These are phyloP conservation scores for Vanrija pseudolonga DNA, from an alignment of 1,284 basidiomycete species.

Conservation along the genomic window DNA sequence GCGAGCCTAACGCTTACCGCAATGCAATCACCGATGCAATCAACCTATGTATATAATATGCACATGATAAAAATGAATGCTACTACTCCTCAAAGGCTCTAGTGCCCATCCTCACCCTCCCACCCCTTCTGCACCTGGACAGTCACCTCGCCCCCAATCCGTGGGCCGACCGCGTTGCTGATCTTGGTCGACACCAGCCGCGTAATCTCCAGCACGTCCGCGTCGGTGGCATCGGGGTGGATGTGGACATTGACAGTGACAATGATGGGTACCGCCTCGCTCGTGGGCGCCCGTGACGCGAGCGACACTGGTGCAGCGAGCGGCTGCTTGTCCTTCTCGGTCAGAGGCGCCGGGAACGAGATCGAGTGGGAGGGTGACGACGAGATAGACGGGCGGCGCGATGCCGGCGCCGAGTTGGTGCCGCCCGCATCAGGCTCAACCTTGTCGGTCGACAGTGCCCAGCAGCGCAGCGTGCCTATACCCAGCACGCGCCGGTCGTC, in stretches of 20 bases:
- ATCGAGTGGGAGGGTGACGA: conserved; percentile 59
- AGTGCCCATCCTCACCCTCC: conserved; percentile 18
- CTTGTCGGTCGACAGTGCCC: conserved; percentile 36
- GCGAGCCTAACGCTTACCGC: too few relatives aligned
- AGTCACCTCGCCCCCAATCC: conserved; percentile 32
- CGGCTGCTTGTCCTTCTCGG: not conserved
- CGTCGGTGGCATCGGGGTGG: conserved; percentile 62
- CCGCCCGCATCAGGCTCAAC: conserved; percentile 4
- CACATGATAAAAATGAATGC: not conserved
- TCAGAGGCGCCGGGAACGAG: not conserved
- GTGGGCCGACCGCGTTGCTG: conserved; percentile 21
- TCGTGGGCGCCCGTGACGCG: not conserved
- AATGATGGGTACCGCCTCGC: conserved; percentile 53
- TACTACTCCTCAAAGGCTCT: not conserved
- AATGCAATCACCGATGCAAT: too few relatives aligned
- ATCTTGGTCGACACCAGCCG: conserved; percentile 37
- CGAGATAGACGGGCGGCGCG: conserved; percentile 56
- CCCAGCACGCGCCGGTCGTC: conserved; percentile 40
- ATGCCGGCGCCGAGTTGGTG: conserved; percentile 64
- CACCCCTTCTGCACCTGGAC: conserved; percentile 38
- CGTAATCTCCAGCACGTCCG: conserved; percentile 60
- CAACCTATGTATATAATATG: too few relatives aligned
- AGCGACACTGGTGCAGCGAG: not conserved
- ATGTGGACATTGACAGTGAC: conserved; percentile 78
- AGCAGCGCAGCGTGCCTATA: conserved; percentile 36